phyloP scores from a whole-genome alignment of 306 rosid genomes.

The Malus fusca region DNA sequence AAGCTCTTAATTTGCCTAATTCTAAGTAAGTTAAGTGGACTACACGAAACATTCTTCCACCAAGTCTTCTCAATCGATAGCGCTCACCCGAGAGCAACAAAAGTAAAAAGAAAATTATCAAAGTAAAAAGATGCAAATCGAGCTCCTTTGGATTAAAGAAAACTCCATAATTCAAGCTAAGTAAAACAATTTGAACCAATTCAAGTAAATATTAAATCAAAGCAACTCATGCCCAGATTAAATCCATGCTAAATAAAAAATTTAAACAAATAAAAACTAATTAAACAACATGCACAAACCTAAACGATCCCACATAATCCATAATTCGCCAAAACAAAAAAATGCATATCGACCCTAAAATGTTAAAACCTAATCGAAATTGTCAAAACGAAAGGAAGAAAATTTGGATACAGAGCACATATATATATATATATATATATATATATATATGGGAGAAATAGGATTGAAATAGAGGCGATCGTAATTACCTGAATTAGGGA shows the following conservation, averaged over 20 bases:
- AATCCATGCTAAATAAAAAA: neutral
- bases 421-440: too few species aligned
- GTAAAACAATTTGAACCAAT: neutral
- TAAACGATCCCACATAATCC: neutral
- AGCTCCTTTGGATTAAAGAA: neutral
- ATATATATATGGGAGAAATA: neutral
- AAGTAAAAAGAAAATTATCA: neutral
- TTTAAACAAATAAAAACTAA: neutral
- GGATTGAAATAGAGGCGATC: neutral
- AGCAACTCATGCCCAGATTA: neutral
- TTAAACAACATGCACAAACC: neutral
- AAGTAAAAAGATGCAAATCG: too few species aligned
- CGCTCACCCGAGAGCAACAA: neutral
- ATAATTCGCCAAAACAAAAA: neutral
- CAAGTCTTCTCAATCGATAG: neutral
- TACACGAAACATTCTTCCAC: neutral
- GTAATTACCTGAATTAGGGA: slow-evolving; percentile 13
- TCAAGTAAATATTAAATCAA: neutral
- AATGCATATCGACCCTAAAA: neutral
- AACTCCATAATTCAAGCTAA: neutral
- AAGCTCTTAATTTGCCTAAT: neutral
- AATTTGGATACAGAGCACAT: neutral
- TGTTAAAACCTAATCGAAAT: neutral
- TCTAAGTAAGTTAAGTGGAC: neutral
- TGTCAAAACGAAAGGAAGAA: neutral